Conservation (phyloP, 805 yeast species). For the Clavispora santaluciae region DNA sequence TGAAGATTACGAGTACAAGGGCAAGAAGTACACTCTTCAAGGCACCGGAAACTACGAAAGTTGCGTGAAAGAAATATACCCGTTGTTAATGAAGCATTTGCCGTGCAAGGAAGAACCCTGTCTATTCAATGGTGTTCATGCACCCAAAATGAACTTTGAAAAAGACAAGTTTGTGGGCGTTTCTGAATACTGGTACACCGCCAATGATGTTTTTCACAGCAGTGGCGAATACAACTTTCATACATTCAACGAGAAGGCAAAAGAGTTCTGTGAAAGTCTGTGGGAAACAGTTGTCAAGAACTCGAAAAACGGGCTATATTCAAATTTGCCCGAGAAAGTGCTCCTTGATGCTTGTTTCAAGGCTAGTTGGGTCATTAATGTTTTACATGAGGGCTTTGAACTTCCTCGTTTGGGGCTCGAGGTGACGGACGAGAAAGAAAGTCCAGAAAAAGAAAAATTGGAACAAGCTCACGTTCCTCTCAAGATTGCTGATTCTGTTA, state of each 20-base stretch:
- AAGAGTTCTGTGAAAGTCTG: conserved; percentile 67
- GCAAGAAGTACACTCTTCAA: conserved; percentile 42
- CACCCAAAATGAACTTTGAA: conserved; percentile 77
- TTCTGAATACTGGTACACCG: conserved; percentile 96
- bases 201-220: conserved; percentile 82
- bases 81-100: conserved; percentile 67
- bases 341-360: conserved; percentile 84
- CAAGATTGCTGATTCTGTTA: conserved; percentile 73
- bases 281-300: conserved; percentile 56
- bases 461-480: conserved; percentile 52
- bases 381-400: conserved; percentile 88
- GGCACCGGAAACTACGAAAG: conserved; percentile 79
- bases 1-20: conserved; percentile 42
- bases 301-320: conserved; percentile 54
- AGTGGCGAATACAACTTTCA: conserved; percentile 85
- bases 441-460: conserved; percentile 26
- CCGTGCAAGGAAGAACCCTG: conserved; percentile 90
- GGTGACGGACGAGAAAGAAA: conserved; percentile 15
- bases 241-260: conserved; percentile 60
- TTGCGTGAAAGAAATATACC: conserved; percentile 70
- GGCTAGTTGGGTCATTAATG: conserved; percentile 88
- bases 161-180: conserved; percentile 86
- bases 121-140: conserved; percentile 91
- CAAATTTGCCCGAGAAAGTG: conserved; percentile 46
- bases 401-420: conserved; percentile 70